These are phyloP conservation scores for Chlorella ohadii DNA, from an alignment of 139 green algal genomes.

Conservation along the genomic window DNA sequence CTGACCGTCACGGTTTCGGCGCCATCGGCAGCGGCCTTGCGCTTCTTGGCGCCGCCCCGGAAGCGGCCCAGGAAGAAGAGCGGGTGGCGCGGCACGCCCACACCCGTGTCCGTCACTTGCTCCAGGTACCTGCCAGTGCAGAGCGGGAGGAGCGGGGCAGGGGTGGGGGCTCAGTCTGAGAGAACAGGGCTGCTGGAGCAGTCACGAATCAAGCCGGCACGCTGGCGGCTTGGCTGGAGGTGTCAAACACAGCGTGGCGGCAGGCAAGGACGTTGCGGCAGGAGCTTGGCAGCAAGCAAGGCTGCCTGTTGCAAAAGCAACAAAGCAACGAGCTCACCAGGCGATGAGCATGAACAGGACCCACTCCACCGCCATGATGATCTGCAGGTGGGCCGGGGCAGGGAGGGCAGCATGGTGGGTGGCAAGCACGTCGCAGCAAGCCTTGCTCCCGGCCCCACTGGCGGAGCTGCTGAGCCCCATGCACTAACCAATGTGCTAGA, in stretches of 20 bases:
- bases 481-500: too few species aligned
- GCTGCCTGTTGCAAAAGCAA: too few species aligned
- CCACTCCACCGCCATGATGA: slow-evolving; percentile 86
- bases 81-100: slow-evolving; percentile 80
- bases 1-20: slow-evolving; percentile 5
- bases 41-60: neutral
- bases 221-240: too few species aligned
- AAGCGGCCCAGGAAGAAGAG: slow-evolving; percentile 91
- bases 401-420: neutral
- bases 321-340: slow-evolving; percentile 58
- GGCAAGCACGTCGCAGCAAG: too few species aligned
- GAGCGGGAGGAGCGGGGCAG: neutral
- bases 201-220: too few species aligned
- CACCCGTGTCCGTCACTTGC: slow-evolving; percentile 75
- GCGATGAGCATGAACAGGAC: slow-evolving; percentile 76
- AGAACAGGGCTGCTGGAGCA: neutral
- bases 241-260: too few species aligned
- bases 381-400: slow-evolving; percentile 38
- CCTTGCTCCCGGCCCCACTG: too few species aligned
- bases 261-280: too few species aligned
- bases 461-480: too few species aligned
- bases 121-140: slow-evolving; percentile 67
- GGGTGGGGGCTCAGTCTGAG: neutral
- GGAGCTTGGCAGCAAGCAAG: too few species aligned
- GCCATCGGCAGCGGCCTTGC: neutral